These are phyloP conservation scores for Pestalotiopsis sp. DNA, from an alignment of 2,329 filamentous ascomycete species.

Conservation along the genomic window DNA sequence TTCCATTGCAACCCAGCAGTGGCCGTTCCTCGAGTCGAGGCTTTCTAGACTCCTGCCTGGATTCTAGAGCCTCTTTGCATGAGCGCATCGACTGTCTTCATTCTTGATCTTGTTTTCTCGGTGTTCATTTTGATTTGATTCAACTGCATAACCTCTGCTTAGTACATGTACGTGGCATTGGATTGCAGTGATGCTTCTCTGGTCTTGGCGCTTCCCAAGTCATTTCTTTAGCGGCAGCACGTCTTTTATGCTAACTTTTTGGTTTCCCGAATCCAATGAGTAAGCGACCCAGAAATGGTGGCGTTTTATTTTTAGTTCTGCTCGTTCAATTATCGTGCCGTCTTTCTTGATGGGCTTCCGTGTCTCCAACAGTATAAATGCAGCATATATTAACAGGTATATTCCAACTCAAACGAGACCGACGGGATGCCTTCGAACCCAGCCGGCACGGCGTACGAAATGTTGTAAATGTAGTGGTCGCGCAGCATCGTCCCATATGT, in stretches of 20 bases:
- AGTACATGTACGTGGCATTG: background rate
- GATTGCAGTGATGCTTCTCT: background rate
- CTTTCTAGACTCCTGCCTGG: background rate
- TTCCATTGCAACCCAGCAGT: background rate
- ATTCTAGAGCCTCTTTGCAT: background rate
- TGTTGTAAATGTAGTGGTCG: conserved; percentile 46
- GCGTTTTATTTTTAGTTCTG: background rate
- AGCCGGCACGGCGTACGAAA: conserved; percentile 45
- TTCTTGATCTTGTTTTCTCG: background rate
- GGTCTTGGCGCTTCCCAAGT: background rate
- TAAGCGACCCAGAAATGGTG: background rate
- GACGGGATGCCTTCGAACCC: conserved; percentile 40
- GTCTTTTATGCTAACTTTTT: background rate
- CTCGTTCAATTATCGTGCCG: background rate
- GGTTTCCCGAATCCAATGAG: background rate
- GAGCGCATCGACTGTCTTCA: background rate
- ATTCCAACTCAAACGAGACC: conserved; percentile 36
- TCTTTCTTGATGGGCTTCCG: background rate
- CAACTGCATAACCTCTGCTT: background rate
- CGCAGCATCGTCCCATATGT: conserved; percentile 39
- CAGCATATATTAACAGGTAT: conserved; percentile 24
- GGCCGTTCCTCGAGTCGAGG: background rate
- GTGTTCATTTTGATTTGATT: background rate
- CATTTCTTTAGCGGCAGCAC: background rate
- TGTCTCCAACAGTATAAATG: background rate